Evolutionary conservation across 495 filamentous ascomycete genomes (phyloP), one percentile per base, ranked within the genome.

Genomic region (Aspergillus sclerotioniger): DNA sequence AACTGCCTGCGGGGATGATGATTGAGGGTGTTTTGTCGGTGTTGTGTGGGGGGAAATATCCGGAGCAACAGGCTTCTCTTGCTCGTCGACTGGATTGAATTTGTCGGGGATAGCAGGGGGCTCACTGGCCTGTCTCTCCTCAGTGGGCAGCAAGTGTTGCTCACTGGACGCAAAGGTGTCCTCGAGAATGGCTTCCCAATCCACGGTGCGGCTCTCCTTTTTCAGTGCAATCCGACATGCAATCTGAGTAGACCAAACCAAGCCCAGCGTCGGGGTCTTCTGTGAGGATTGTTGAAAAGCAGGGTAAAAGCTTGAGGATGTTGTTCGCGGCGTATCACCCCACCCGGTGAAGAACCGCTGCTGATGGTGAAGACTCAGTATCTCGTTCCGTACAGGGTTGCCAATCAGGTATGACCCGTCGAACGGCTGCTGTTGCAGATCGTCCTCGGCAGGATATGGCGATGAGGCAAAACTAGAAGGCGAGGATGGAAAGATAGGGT

Each of bases 301-400:
- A 3, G 52, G 33, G 28, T 55, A 53, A 4, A 32, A 35, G 37
- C 47, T 44, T 19, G 33, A 28, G 7, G 49, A 8, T 0, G 51
- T 15, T 1, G 45, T 50, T 32, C 56, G 57, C 17, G 44, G 41
- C 57, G 64, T 73, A 67, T 92, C 88, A 20, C 91, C 91, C 92
- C 94, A 98, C 37, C 94, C 94, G 3, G 89, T 93, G 71, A 96
- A 96, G 81, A 90, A 98, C 8, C 87, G 84, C 65, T 95, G 89
- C 70, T 98, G 94, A 69, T 95, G 90, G 58, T 91, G 83, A 15
- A 97, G 81, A n/a, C 79, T 80, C 33, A 95, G 77, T 13, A 83
- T 66, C 67, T 80, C 71, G 35, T 72, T 76, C 7, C 71, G 72
- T 8, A 67, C 66, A 0, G 74, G 69, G 29, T 73, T 73, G 1